Percentiles rank a stretch among this genome's conserved stretches.
Conservation (phyloP, 1,284 basidiomycete species). For the Trichosporon faecale region DNA sequence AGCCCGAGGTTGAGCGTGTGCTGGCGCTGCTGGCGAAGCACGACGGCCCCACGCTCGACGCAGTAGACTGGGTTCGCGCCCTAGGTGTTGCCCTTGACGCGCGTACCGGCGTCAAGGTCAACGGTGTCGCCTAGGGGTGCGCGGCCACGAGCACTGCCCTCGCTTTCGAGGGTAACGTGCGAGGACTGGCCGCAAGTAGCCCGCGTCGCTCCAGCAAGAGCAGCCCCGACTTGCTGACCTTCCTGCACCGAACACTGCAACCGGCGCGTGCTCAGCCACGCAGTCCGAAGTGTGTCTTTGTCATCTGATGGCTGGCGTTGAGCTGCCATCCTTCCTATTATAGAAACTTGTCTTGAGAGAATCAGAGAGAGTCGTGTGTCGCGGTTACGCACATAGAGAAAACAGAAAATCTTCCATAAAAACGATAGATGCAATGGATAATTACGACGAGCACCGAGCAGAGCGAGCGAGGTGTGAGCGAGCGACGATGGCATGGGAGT, state of each 20-base stretch:
- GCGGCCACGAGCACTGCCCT: constrained; percentile 7
- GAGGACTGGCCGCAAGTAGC: constrained; percentile 8
- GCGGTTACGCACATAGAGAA: not conserved
- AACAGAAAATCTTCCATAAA: no score
- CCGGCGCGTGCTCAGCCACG: not conserved
- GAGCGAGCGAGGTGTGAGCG: no score
- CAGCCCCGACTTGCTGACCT: not conserved
- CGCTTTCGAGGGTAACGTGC: not conserved
- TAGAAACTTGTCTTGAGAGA: not conserved
- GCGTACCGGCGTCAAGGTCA: constrained; percentile 40
- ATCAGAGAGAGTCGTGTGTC: not conserved
- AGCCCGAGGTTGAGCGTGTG: constrained; percentile 47
- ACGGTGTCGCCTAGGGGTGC: constrained; percentile 10
- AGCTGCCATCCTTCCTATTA: not conserved
- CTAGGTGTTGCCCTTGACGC: constrained; percentile 47
- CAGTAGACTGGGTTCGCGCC: constrained; percentile 45
- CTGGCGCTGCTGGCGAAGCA: constrained; percentile 27
- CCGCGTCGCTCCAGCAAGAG: not conserved
- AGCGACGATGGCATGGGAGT: no score
- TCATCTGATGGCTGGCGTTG: not conserved
- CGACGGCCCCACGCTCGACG: constrained; percentile 23
- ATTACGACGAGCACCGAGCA: no score
- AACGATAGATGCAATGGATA: no score
- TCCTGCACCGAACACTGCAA: constrained; percentile 3
- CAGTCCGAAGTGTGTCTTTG: not conserved